A percentile compares a stretch with the other conserved stretches of the same genome.
Conservation (phyloP, 805 yeast species). For the Yarrowia divulgata region DNA sequence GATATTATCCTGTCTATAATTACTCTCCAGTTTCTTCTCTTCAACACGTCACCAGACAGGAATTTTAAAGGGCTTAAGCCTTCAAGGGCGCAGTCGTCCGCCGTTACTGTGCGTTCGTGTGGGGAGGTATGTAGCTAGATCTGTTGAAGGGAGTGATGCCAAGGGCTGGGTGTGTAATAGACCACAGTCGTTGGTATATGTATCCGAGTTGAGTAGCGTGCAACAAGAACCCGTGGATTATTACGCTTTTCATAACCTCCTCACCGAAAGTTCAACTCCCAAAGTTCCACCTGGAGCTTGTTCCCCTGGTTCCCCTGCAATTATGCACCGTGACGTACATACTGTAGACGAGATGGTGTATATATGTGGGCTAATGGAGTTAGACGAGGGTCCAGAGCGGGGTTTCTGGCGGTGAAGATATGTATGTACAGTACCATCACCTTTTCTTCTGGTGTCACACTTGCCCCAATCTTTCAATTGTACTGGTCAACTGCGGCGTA, state of each 20-base stretch:
- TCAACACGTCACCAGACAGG: slow-evolving; percentile 14
- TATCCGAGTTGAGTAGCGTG: no score
- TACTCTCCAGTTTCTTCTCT: neutral
- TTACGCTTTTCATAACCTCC: neutral
- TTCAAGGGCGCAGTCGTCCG: neutral
- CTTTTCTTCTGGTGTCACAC: no score
- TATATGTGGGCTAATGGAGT: neutral
- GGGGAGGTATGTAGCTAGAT: neutral
- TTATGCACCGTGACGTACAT: slow-evolving; percentile 26
- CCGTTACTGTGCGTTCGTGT: slow-evolving; percentile 10
- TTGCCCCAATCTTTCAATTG: neutral
- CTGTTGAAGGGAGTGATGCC: no score
- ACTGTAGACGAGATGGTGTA: neutral
- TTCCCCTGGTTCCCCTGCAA: slow-evolving; percentile 38
- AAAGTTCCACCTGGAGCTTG: slow-evolving; percentile 9
- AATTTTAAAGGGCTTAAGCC: slow-evolving; percentile 1
- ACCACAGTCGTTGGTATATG: no score
- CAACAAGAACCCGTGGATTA: no score
- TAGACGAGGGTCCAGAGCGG: no score
- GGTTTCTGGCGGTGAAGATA: no score
- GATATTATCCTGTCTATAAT: no score
- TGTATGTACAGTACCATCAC: no score
- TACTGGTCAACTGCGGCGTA: neutral
- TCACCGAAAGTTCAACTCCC: neutral
- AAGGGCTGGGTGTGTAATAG: no score